Percentiles rank a stretch among this genome's conserved stretches.
phyloP scores from a whole-genome alignment of 805 yeast species.

The Cyberlindnera samutprakarnensis region DNA sequence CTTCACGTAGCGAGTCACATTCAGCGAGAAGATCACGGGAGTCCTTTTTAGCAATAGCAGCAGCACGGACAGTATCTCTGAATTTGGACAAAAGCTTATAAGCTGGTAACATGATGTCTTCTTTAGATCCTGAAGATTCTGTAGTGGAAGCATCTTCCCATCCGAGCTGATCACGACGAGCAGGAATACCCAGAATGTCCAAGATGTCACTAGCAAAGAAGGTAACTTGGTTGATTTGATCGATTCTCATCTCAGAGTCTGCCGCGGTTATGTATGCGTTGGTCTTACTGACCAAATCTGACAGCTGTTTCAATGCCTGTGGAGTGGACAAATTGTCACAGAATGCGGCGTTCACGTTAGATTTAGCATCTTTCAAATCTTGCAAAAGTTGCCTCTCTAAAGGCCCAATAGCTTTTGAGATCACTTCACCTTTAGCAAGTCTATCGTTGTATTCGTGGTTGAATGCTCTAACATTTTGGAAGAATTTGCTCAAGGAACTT shows the following conservation, averaged over 20 bases:
- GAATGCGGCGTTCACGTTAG: constrained; percentile 64
- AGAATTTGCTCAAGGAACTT: constrained; percentile 69
- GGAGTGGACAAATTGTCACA: constrained; percentile 87
- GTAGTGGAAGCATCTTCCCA: constrained; percentile 49
- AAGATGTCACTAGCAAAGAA: constrained; percentile 67
- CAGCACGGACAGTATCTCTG: constrained; percentile 72
- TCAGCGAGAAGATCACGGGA: constrained; percentile 51
- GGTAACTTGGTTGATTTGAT: constrained; percentile 57
- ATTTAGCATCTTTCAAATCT: constrained; percentile 44
- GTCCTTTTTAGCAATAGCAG: constrained; percentile 57
- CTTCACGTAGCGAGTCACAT: constrained; percentile 68
- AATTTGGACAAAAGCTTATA: constrained; percentile 70
- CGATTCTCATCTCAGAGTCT: constrained; percentile 47
- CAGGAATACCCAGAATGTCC: constrained; percentile 66
- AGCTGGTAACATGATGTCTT: constrained; percentile 73
- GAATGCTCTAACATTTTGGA: constrained; percentile 80
- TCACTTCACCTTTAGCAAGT: constrained; percentile 37
- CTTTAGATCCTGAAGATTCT: constrained; percentile 29
- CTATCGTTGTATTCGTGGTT: constrained; percentile 54
- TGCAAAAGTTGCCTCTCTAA: constrained; percentile 49
- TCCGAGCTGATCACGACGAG: constrained; percentile 66
- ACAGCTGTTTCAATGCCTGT: constrained; percentile 53
- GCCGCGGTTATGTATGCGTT: constrained; percentile 67
- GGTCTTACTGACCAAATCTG: constrained; percentile 60
- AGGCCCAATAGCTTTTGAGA: constrained; percentile 54